Base-by-base conservation (phyloP, 1,284 basidiomycete species). In the Hemileia vastatrix region DNA sequence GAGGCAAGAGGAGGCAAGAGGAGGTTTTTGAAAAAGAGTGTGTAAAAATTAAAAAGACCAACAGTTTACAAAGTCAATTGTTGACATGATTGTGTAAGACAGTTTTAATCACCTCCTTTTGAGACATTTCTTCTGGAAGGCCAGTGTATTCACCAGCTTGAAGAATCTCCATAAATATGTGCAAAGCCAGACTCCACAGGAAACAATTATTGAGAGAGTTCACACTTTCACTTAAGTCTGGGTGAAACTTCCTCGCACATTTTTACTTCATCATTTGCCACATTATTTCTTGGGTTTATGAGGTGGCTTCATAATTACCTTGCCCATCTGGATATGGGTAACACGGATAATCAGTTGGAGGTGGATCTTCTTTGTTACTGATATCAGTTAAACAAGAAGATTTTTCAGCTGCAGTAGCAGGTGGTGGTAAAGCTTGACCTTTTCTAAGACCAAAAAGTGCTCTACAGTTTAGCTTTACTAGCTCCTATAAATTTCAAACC, bases 391-490 rank as follows among this genome's bases (percentile, higher is more conserved):
- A n/a, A 50, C 58, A 60, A 13, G 21, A 36, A 9, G 58, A 31
- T 24, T 54, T 60, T 15, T 60, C 50, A 2, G 8, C 32, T 9
- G 53, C 43, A n/a, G 24, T 60, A 11, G 50, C 51, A 13, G 58
- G 58, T 24, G 31, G 51, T 32, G 58, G 58, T 23, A 60, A 53
- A n/a, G n/a, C n/a, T n/a, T n/a, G n/a, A n/a, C n/a, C n/a, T n/a
- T n/a, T n/a, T n/a, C n/a, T n/a, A n/a, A n/a, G n/a, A n/a, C n/a
- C n/a, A n/a, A n/a, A n/a, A n/a, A n/a, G n/a, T n/a, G n/a, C n/a
- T n/a, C n/a, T n/a, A n/a, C n/a, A n/a, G n/a, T n/a, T n/a, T n/a
- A n/a, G n/a, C n/a, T n/a, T n/a, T n/a, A n/a, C n/a, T n/a, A n/a
- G n/a, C n/a, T n/a, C n/a, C n/a, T n/a, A n/a, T n/a, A n/a, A n/a